Conservation (phyloP, 768 basidiomycete genomes). For the Heimioporus sp. region DNA sequence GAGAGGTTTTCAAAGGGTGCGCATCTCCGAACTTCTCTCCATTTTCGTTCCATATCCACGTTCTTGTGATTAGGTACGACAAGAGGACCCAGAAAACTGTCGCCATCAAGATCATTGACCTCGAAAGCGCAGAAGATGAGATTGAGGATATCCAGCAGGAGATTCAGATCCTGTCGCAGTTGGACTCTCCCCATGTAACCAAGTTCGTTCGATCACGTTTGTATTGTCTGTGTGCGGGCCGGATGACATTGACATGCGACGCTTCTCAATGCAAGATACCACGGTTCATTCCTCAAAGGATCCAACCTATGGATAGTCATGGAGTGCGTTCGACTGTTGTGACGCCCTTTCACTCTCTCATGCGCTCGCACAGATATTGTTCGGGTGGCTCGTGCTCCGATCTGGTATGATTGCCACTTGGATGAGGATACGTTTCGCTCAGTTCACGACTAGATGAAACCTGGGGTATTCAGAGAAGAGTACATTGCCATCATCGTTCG, state of each 20-base stretch:
- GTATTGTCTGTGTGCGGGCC: constrained; percentile 26
- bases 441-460: constrained; percentile 77
- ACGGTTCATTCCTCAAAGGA: constrained; percentile 94
- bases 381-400: constrained; percentile 98
- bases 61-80: constrained; percentile 64
- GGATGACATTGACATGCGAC: constrained; percentile 30
- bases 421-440: constrained; percentile 4
- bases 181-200: constrained; percentile 95
- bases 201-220: constrained; percentile 57
- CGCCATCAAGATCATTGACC: constrained; percentile 99
- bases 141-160: constrained; percentile 99
- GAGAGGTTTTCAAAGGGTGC: constrained; percentile 98
- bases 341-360: constrained; percentile 7
- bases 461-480: constrained; percentile 96
- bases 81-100: constrained; percentile 95
- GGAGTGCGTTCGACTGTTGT: constrained; percentile 58
- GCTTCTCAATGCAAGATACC: constrained; percentile 59
- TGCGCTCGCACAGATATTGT: constrained; percentile 65
- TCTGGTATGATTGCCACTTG: constrained; percentile 55
- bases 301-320: constrained; percentile 99
- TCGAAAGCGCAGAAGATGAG: constrained; percentile 98
- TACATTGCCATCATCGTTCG: constrained; percentile 97
- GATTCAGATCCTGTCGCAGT: constrained; percentile 94
- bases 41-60: constrained; percentile 6
- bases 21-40: constrained; percentile 19